A percentile compares a stretch with the other conserved stretches of the same genome.
phyloP scores from a whole-genome alignment of 495 filamentous ascomycete genomes.

The Tuber calosporum region DNA sequence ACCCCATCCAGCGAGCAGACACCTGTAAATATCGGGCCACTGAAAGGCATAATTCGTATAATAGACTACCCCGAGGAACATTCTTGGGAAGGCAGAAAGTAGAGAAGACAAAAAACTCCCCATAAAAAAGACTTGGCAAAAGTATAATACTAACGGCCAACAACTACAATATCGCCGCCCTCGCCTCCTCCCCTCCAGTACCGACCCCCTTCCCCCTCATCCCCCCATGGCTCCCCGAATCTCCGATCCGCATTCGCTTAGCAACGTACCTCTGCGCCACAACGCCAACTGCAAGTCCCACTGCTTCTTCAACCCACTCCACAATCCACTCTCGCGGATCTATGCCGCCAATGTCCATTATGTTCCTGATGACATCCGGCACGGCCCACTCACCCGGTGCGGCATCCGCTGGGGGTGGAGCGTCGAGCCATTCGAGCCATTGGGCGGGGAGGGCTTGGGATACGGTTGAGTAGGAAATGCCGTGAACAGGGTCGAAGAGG shows the following conservation, averaged over 20 bases:
- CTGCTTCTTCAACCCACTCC: slow-evolving; percentile 89
- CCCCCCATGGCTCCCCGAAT: slow-evolving; percentile 45
- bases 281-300: slow-evolving; percentile 71
- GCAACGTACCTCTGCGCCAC: slow-evolving; percentile 97
- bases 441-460: slow-evolving; percentile 75
- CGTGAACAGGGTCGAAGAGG: slow-evolving; percentile 86
- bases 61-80: not conserved
- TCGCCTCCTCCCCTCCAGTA: slow-evolving; percentile 19
- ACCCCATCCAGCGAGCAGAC: not conserved
- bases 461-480: slow-evolving; percentile 75
- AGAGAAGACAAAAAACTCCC: not conserved
- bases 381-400: slow-evolving; percentile 46
- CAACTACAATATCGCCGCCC: slow-evolving; percentile 35
- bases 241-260: slow-evolving; percentile 88
- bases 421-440: slow-evolving; percentile 91
- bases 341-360: slow-evolving; percentile 79
- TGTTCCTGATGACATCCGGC: slow-evolving; percentile 78
- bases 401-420: slow-evolving; percentile 50
- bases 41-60: not conserved
- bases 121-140: not conserved
- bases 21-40: not conserved
- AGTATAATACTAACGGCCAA: not conserved
- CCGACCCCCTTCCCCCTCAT: slow-evolving; percentile 18
- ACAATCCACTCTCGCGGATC: slow-evolving; percentile 95
- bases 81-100: not conserved